Base-by-base conservation (phyloP, 2,329 filamentous ascomycete species). In the Akanthomyces uredinophilus region DNA sequence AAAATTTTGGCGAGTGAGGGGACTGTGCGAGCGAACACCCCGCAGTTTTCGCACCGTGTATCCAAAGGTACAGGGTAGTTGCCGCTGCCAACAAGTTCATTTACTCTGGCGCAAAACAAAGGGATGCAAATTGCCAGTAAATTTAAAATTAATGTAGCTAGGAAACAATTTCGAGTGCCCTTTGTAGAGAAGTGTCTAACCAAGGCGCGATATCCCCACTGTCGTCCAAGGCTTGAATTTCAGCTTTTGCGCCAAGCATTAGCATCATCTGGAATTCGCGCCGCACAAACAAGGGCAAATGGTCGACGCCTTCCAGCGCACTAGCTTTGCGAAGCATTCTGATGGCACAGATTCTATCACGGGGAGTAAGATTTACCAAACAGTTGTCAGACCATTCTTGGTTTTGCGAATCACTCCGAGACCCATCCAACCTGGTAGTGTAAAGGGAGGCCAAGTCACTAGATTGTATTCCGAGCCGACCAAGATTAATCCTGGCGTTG, bases 211-310 rank as follows among this genome's bases (percentile, higher is more conserved):
- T 67, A 54, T 81, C 75, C 0, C 83, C 83, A 10, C 74, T 75
- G 4, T 83, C 77, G 60, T 90, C 87, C 7, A 91, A 73, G 20
- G 86, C 82, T 68, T 95, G 89, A 56, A 94, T 90, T 70, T 95
- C 91, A 0, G 88, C 88, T 69, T 94, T 95, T 53, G 87, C 68
- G 58, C 89, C 88, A 56, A 93, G 75, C 76, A 90, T 82, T 22
- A 94, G 74, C 89, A 94, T 92, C 1, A 80, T 67, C 68, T 92
- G 90, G 18, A 94, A 67, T 67, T 92, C 87, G 3, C 73, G 73
- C 35, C 75, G 74, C 64, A 84, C 75, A 7, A 78, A 74, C 0
- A 66, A 59, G 2, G 77, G 75, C n/a, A n/a, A n/a, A n/a, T n/a
- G n/a, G n/a, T n/a, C n/a, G n/a, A n/a, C n/a, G n/a, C n/a, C n/a